Base-by-base conservation (phyloP, 805 yeast species). In the Zygotorulaspora danielsina region DNA sequence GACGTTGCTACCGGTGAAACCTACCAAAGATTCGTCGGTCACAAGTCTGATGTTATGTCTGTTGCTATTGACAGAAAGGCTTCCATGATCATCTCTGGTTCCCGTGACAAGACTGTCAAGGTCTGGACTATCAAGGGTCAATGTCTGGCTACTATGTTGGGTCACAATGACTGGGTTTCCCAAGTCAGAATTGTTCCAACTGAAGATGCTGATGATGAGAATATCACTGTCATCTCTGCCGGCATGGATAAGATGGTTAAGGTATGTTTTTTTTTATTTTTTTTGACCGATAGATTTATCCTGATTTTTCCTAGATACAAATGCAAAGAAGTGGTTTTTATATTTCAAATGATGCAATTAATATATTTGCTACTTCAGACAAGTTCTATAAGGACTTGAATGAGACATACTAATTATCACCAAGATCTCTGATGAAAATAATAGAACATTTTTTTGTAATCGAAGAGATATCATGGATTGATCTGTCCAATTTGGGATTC, bases 311-410 rank as follows among this genome's bases (percentile, higher is more conserved):
- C 18, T 8, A 17, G 32, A 16, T 9, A 9, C 21, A 15, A 32
- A 16, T 6, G 21, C 22, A 38, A 13, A 38, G 27, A 24, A 21
- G 31, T 15, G 29, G 19, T 18, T 32, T 26, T 30, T 38, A 5
- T 19, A 26, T 39, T 52, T 54, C 67, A 76, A 61, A 76, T 85
- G 95, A 85, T 86, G 95, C 69, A 62, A 57, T 48, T 58, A 53
- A 57, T 66, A 82, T 90, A 93, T 93, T 90, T 90, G 98, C 98
- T 90, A 90, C 98, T 90, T 90, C 97, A 77, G 98, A 90, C 87
- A 82, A 63, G 53, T 71, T 69, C 67, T 55, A 59, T 64, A 51
- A 44, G 70, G 31, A 71, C 64, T 67, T 84, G 93, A 79, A 87
- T 90, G 98, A 93, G 97, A 90, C 95, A 81, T 80, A 73, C 67